These are phyloP conservation scores for Botryotinia calthae DNA, from an alignment of 2,329 filamentous ascomycete species.

Conservation along the genomic window DNA sequence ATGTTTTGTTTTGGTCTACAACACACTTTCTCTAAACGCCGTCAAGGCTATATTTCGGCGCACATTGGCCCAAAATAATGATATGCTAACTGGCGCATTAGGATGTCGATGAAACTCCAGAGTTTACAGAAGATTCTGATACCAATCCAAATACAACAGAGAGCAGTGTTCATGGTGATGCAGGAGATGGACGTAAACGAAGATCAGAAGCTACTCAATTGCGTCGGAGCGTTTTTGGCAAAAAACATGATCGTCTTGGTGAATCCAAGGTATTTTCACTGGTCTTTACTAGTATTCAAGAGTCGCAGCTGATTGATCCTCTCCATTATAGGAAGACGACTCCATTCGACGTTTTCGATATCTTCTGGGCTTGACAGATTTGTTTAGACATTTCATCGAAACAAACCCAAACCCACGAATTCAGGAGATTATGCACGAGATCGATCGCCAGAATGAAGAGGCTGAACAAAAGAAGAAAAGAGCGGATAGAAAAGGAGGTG, in stretches of 20 bases:
- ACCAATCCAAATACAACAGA: constrained; percentile 68
- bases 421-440: constrained; percentile 88
- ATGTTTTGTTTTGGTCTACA: constrained; percentile 21
- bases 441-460: constrained; percentile 87
- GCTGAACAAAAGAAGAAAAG: constrained; percentile 69
- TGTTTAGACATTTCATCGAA: constrained; percentile 99
- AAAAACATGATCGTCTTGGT: constrained; percentile 88
- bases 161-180: constrained; percentile 82
- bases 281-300: neutral
- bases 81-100: constrained; percentile 34
- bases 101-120: constrained; percentile 64
- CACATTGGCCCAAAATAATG: neutral
- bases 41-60: neutral
- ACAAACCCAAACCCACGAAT: constrained; percentile 94
- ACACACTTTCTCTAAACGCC: neutral
- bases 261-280: constrained; percentile 73
- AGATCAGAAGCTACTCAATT: constrained; percentile 85
- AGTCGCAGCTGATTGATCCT: neutral
- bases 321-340: constrained; percentile 74
- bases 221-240: constrained; percentile 87
- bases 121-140: constrained; percentile 65
- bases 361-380: constrained; percentile 87
- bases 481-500: constrained; percentile 78
- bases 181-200: constrained; percentile 74
- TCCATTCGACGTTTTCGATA: constrained; percentile 93